phyloP scores from a whole-genome alignment of 352 stramenopile species.

The Lagenidium giganteum region DNA sequence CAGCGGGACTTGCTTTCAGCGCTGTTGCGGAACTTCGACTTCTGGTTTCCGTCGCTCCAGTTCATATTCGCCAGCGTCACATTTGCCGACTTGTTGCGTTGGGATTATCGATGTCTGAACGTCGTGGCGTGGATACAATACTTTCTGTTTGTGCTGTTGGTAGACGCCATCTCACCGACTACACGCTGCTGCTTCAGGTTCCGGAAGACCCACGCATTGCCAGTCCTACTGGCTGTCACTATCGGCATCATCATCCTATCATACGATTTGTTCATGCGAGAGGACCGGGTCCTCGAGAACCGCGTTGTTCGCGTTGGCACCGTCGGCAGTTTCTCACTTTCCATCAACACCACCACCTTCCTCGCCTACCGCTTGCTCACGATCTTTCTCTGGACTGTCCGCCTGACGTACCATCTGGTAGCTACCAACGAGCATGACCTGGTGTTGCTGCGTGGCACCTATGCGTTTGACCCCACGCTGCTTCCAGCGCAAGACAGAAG shows the following conservation, averaged over 20 bases:
- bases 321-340: slow-evolving; percentile 10
- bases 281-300: slow-evolving; percentile 3
- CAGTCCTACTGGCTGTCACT: slow-evolving; percentile 3
- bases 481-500: too few relatives aligned
- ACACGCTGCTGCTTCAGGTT: slow-evolving; percentile 10
- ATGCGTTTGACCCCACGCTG: too few relatives aligned
- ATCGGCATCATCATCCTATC: slow-evolving; percentile 4
- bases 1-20: slow-evolving; percentile 4
- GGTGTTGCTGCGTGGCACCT: slow-evolving; percentile 7
- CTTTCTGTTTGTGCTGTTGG: slow-evolving; percentile 12
- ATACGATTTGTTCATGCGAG: slow-evolving; percentile 5
- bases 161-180: slow-evolving; percentile 9
- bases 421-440: slow-evolving; percentile 7
- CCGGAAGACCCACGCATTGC: slow-evolving; percentile 7
- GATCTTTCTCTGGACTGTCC: slow-evolving; percentile 12
- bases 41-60: slow-evolving; percentile 13
- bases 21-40: slow-evolving; percentile 14
- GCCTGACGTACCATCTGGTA: slow-evolving; percentile 5
- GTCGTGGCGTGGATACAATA: slow-evolving; percentile 7
- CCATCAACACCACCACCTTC: slow-evolving; percentile 13
- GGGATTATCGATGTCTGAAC: slow-evolving; percentile 13
- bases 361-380: slow-evolving; percentile 12
- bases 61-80: slow-evolving; percentile 11
- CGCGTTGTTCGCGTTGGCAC: slow-evolving; percentile 8
- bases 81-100: slow-evolving; percentile 11